Percentiles rank a stretch among this genome's conserved stretches.
Evolutionary conservation across 2,329 filamentous ascomycete genomes (phyloP).

Genomic region (Mariannaea sp.): DNA sequence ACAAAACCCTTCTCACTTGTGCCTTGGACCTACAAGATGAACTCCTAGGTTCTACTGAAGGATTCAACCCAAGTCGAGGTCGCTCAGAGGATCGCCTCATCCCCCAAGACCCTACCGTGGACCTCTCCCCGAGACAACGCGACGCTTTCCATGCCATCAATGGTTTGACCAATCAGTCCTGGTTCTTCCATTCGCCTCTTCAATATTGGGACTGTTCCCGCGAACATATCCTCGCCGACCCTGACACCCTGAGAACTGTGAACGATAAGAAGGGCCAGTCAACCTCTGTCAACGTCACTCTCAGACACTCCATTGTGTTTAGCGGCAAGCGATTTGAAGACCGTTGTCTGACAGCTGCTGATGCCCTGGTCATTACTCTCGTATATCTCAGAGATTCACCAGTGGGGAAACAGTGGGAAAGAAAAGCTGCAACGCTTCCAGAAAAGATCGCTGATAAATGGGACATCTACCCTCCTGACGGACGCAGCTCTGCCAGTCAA

Average conservation of each 20-base stretch:
- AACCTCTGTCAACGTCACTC: conserved; percentile 72
- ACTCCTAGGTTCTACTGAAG: conserved; percentile 64
- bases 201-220: conserved; percentile 78
- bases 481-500: conserved; percentile 58
- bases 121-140: conserved; percentile 52
- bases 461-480: conserved; percentile 67
- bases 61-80: conserved; percentile 56
- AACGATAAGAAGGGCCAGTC: conserved; percentile 65
- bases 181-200: conserved; percentile 82
- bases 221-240: conserved; percentile 61
- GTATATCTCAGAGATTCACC: conserved; percentile 70
- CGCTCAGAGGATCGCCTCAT: conserved; percentile 35
- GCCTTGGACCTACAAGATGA: conserved; percentile 73
- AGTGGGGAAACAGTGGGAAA: conserved; percentile 68
- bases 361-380: conserved; percentile 78
- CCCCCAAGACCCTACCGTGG: conserved; percentile 37
- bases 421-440: conserved; percentile 59
- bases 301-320: conserved; percentile 79
- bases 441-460: conserved; percentile 57
- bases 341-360: conserved; percentile 69
- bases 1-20: conserved; percentile 65
- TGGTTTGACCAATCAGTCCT: conserved; percentile 65
- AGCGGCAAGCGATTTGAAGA: conserved; percentile 79
- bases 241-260: conserved; percentile 69
- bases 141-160: conserved; percentile 64